Evolutionary conservation across 1,139 yeast species (phyloP), one percentile per base, ranked within the genome.

Genomic region (Candida tetrigidarum): DNA sequence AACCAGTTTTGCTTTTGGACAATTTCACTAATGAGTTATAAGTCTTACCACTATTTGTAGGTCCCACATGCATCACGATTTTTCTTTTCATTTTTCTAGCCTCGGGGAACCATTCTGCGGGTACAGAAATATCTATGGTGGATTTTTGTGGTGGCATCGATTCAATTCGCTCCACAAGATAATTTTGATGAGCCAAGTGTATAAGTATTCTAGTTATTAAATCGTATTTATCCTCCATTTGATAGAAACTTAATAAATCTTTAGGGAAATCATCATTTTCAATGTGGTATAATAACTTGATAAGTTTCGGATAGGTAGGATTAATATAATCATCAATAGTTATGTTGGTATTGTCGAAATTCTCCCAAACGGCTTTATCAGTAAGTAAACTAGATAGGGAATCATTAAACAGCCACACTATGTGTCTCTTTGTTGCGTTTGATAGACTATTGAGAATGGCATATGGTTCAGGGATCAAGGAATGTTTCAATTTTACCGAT

Each of bases 31-130:
- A 68, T 0, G 98, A 96, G 41, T 81, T 78, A 59, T 88, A 87
- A 0, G 99, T 93, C 59, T 93, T 93, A n/a, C 99, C 99, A 54
- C 95, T 84, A 62, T 93, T 93, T 0, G 99, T 93, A 0, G 99
- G 99, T 0, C 99, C 99, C 15, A 93, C 90, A 62, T 93, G 99
- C 82, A 95, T 79, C 16, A 85, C 76, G 37, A 93, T 77, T 46
- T 86, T 85, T 34, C 99, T 73, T 51, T 82, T 84, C 71, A 91
- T 74, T 51, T 84, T 81, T 37, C 99, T 73, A 0, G 99, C 96
- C 41, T 76, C 81, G 0, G 99, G 97, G 57, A 76, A 93, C 95
- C 96, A 88, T 60, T 85, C 90, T 1, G 86, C 84, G 1, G 97
- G 96, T 52, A 84, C 80, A 2, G 81, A 71, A 18, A 84, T 72